phyloP scores from a whole-genome alignment of 2,329 filamentous ascomycete genomes.

The Colletotrichum horii region DNA sequence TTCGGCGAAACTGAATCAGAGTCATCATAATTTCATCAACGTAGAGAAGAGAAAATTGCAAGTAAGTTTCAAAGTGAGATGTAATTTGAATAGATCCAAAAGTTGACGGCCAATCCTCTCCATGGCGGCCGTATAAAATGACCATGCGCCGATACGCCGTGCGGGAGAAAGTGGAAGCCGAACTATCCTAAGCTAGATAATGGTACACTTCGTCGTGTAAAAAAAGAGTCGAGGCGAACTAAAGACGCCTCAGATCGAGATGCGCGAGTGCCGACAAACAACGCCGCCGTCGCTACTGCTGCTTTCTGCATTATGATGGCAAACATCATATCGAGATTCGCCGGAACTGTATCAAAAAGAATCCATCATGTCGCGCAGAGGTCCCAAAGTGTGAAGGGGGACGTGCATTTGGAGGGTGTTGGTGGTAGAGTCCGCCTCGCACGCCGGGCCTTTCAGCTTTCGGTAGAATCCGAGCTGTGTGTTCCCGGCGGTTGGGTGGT shows the following conservation, averaged over 20 bases:
- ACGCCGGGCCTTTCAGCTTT: background rate
- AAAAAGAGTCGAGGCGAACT: background rate
- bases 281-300: background rate
- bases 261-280: background rate
- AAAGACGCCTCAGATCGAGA: background rate
- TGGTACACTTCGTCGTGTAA: constrained; percentile 10
- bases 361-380: constrained; percentile 10
- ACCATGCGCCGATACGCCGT: constrained; percentile 22
- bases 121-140: constrained; percentile 7
- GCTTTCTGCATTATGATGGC: constrained; percentile 5
- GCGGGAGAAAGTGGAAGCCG: constrained; percentile 7
- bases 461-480: background rate
- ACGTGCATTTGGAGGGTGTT: background rate
- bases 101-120: background rate
- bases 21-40: background rate
- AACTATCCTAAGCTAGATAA: constrained; percentile 18
- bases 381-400: background rate
- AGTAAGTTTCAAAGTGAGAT: background rate
- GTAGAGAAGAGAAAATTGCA: background rate
- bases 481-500: background rate
- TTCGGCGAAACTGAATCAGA: background rate
- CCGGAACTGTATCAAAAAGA: background rate
- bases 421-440: background rate
- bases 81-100: background rate
- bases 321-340: background rate